Conservation (phyloP, 495 filamentous ascomycete species). For the Xylaria bambusicola region DNA sequence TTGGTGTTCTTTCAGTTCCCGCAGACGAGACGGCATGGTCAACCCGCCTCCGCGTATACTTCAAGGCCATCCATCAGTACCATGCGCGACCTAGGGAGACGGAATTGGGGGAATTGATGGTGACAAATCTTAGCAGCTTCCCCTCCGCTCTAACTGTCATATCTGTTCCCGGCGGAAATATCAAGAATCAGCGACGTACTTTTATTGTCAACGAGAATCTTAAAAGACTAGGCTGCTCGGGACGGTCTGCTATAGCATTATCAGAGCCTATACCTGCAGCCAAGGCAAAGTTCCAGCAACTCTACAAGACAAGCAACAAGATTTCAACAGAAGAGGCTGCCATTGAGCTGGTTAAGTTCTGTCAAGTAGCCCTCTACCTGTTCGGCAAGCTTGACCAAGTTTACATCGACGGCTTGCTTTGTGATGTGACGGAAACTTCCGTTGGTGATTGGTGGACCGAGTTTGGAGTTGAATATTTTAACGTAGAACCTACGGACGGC, state of each 20-base stretch:
- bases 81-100: slow-evolving; percentile 86
- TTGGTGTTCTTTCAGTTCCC: slow-evolving; percentile 82
- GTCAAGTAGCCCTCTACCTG: slow-evolving; percentile 82
- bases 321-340: slow-evolving; percentile 76
- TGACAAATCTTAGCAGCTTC: slow-evolving; percentile 89
- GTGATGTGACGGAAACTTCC: slow-evolving; percentile 87
- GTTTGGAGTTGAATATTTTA: slow-evolving; percentile 86
- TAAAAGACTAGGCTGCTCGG: slow-evolving; percentile 89
- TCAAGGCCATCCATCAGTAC: slow-evolving; percentile 79
- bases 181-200: slow-evolving; percentile 74
- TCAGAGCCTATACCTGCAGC: slow-evolving; percentile 74
- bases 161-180: slow-evolving; percentile 81
- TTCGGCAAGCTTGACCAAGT: slow-evolving; percentile 87
- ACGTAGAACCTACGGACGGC: slow-evolving; percentile 87
- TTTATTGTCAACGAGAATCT: slow-evolving; percentile 96
- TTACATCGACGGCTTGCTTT: slow-evolving; percentile 90
- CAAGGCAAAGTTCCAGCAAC: slow-evolving; percentile 85
- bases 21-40: slow-evolving; percentile 82
- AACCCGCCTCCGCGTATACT: slow-evolving; percentile 74
- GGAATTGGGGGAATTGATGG: slow-evolving; percentile 79
- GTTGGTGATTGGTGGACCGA: slow-evolving; percentile 97
- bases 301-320: slow-evolving; percentile 83
- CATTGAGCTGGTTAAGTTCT: slow-evolving; percentile 86
- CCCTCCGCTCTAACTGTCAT: slow-evolving; percentile 89
- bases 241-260: slow-evolving; percentile 81